Evolutionary conservation across 129 eudicot species (phyloP), one percentile per base, ranked within the genome.

Genomic region (Flaveria linearis): DNA sequence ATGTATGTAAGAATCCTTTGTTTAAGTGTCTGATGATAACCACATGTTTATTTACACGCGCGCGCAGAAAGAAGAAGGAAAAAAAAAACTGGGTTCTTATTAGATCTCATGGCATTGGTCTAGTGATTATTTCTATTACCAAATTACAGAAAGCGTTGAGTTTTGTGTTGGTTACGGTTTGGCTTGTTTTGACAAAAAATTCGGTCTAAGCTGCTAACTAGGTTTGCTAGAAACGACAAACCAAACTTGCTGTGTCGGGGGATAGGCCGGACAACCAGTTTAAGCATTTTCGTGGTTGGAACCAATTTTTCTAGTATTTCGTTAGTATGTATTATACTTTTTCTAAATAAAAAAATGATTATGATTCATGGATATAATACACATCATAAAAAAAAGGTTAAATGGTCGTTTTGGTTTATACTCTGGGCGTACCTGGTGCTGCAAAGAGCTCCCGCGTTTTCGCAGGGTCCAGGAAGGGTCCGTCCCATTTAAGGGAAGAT

Each of bases 1-100:
- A 88, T 84, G 97, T 89, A 86, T 69, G 93, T 76, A 14, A 64
- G 18, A 11, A 53, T 49, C 41, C 26, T 39, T 3, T 47, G 3
- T 66, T 14, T 23, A 39, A 33, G 25, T 14, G 64, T 71, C 18
- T 12, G 72, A 62, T 12, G 60, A 28, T 56, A 33, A 53, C 12
- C 17, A 23, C 23, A 36, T 5, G 23, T 18, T 64, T 61, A 25
- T 16, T 74, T 28, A 28, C 30, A 28, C 30, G 2, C 30, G 2
- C 30, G 2, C 30, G 2, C 3, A 2, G 0, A 28, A 28, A 33
- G 22, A 20, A 20, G 22, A 20, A 20, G 0, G 0, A 62, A 33
- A 74, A 18, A 4, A 18, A 11, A 26, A 22, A 23, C 18, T 67
- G 0, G 30, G 52, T 42, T 41, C n/a, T 1, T 36, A n/a, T 65